Base-by-base conservation (phyloP, 2,329 filamentous ascomycete genomes). In the Talaromyces sp. region DNA sequence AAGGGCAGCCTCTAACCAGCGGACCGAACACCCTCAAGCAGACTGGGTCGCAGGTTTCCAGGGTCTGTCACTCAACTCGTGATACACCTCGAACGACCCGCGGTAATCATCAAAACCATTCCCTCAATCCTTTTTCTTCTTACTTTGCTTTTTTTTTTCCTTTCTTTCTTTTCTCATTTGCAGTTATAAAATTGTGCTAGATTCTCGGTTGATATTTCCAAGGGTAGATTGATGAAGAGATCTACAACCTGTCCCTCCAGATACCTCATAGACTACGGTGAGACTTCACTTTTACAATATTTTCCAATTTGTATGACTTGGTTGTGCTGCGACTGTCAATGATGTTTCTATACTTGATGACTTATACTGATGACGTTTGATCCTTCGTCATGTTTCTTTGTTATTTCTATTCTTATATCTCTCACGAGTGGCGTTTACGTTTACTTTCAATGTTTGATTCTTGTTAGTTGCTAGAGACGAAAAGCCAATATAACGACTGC, bases 1-100 rank as follows among this genome's bases (percentile, higher is more conserved):
- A 15, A 54, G 64, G n/a, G 43, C 64, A 11, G 40, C 53, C 25
- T 40, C 59, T 25, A 61, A 63, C 17, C 64, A 66, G 11, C 61
- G 74, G 65, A 72, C 70, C 60, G 78, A 75, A 66, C 75, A 70
- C 56, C 71, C 70, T 27, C 77, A 72, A 17, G 76, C 82, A 58
- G 88, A 90, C 59, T 91, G 89, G 88, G 78, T 84, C 29, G 80
- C 81, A 62, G 78, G 83, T 5, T 91, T 92, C 74, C 89, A 92
- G 74, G 86, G 89, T 10, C 79, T 93, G 19, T 93, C 90, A 1
- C 83, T 93, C 68, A 90, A 90, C 72, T 85, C 86, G 69, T 82
- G 69, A 62, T 40, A 61, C 19, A 29, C n/a, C 25, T 36, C 29
- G 31, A 7, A 13, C 34, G 17, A 49, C 8, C 17, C 36, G 19